Evolutionary conservation across 345 rosid species (phyloP), one percentile per base, ranked within the genome.

Genomic region (Pugionium dolabratum): DNA sequence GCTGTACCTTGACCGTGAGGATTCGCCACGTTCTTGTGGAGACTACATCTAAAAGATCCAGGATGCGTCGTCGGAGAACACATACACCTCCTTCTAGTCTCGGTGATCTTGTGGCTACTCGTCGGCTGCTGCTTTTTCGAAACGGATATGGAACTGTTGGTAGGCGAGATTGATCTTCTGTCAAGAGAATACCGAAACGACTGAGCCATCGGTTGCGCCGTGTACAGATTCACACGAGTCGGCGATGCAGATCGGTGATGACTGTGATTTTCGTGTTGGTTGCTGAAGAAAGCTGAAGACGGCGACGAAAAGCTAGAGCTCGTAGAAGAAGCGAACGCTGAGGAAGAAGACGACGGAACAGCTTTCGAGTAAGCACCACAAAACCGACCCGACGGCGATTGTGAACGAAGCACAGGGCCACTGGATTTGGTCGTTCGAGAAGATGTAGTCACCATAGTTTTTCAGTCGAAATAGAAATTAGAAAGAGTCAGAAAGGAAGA

Each of bases 21-120:
- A 41, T 54, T 78, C 58, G 72, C 73, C 0, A 66, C 64, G 64
- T 81, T 83, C 67, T 81, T 89, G 62, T 92, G 98, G 9, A 87
- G 45, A 35, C 86, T 79, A 35, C 98, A 92, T 1, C 96, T 75
- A 59, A 92, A 92, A 3, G 96, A 92, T 1, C 96, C 95, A 0
- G 88, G 93, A 58, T 92, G 98, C 36, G 86, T 64, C 43, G 98
- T 87, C 3, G 98, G 98, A 9, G 98, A 89, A 71, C 98, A 92
- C 98, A 87, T 79, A 51, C 98, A 92, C 1, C 80, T 72, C 70
- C 73, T 77, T 62, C 82, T 89, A 8, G 77, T 71, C 36, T 70
- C 59, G 1, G 86, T 72, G 53, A 78, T 72, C 32, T 81, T 73
- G 55, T 50, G 71, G 18, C 68, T 74, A 4, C 73, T 79, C 6